Evolutionary conservation across 2,329 filamentous ascomycete genomes (phyloP), one percentile per base, ranked within the genome.

Genomic region (Trichoderma semiorbis): DNA sequence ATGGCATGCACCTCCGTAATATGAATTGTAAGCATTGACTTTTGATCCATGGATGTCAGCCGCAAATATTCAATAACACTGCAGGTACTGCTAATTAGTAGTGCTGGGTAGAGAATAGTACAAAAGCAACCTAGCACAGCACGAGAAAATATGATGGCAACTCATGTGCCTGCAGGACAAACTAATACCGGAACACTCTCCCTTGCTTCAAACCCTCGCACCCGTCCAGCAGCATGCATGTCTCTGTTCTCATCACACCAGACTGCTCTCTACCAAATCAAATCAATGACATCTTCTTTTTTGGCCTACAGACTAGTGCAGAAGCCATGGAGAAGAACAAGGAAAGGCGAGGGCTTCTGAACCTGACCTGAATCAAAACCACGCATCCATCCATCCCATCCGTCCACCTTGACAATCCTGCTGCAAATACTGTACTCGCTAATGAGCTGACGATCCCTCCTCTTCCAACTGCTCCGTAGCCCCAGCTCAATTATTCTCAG

Each of bases 371-470:
- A 30, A 32, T 14, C 55, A 34, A 21, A 32, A 18, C 26, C 55
- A 10, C 55, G 16, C 28, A 11, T 28, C 55, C 28, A 11, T 28
- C 55, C 26, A 26, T 30, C 28, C 18, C 55, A 32, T 58, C 55
- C 24, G 7, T 32, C 55, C 55, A 58, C 2, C 18, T 18, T 18
- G 7, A 30, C 26, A 18, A 28, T 32, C 57, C 66, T 61, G 39
- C 39, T 43, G 39, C 39, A 18, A 43, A 43, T 43, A 18, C 39
- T 43, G 39, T 50, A 50, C 32, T 50, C 64, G 64, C 64, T 67
- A 62, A 62, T 69, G 66, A 69, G 66, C 57, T 26, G 57, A 50
- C 66, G 55, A 69, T 69, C 66, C 28, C 66, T 69, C 57, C 66
- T 69, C 66, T 34, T 47, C 66, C n/a, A 21, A 12, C 43, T 50